Evolutionary conservation across 352 stramenopile species (phyloP), one percentile per base, ranked within the genome.

Genomic region (Elongisporangium prolatum): DNA sequence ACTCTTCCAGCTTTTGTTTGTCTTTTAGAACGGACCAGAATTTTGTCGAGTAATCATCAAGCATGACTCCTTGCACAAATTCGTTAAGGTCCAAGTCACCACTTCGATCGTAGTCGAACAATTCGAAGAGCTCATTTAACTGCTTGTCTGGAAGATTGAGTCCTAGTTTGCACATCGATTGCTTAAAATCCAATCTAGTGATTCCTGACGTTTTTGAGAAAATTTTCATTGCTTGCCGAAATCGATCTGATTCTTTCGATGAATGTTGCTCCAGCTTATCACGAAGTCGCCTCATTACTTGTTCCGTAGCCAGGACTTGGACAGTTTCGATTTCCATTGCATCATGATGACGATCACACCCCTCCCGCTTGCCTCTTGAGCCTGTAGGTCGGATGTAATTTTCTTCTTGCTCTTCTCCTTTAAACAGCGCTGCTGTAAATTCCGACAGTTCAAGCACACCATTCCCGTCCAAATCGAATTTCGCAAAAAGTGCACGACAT

Each of bases 81-180:
- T 93, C 83, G 55, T 89, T 93, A 48, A 93, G 61, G 52, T 91
- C 79, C 13, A 93, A 55, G 21, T 90, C 84, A 20, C 84, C 84
- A 56, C 71, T 89, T 34, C 88, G 81, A 59, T 93, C 81, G 22
- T 86, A 88, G 62, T 93, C 84, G 34, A 91, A 90, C 13, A 82
- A 67, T 25, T 71, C 67, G 64, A 93, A 93, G 6, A 93, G 59
- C 50, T 82, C 71, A 3, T 68, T 63, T 16, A 88, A 28, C 56
- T 91, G 81, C 8, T 71, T 71, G 4, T 73, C 61, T 8, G 75
- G 69, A 7, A 93, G 48, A 16, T 78, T 81, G 11, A 93, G 55
- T 0, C 84, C 74, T 0, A 93, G 65, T 25, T 67, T 86, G 40
- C 64, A 53, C 66, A 91, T 72, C 1, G 77, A 79, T 48, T 47